Evolutionary conservation across 225 moss, liverwort and hornwort species (phyloP).

Genomic region (Polytrichum commune): DNA sequence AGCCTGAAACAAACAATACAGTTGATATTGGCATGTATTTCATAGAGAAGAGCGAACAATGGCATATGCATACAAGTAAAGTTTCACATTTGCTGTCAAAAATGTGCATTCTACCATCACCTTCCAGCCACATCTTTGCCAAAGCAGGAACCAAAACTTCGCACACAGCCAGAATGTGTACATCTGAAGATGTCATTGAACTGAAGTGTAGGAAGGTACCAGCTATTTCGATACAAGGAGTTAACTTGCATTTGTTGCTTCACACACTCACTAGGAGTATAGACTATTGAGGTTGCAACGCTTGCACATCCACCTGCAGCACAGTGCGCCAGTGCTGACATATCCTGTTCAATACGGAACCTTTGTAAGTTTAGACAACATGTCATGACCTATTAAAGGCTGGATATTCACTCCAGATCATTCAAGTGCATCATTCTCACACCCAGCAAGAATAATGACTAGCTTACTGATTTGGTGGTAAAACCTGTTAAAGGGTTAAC

Average conservation of each 20-base stretch:
- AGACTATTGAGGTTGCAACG: constrained; percentile 59
- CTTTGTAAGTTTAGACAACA: background rate
- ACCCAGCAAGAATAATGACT: too few relatives aligned
- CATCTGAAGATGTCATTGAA: background rate
- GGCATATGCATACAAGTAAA: constrained; percentile 5
- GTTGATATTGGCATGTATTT: too few relatives aligned
- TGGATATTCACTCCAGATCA: too few relatives aligned
- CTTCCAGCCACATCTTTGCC: background rate
- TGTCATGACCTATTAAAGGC: constrained; percentile 6
- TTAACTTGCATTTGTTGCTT: constrained; percentile 76
- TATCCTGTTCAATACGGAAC: constrained; percentile 35
- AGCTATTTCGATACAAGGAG: constrained; percentile 59
- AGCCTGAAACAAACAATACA: constrained; percentile 30
- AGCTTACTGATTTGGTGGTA: too few relatives aligned
- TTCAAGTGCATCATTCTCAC: background rate
- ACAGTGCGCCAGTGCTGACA: constrained; percentile 58
- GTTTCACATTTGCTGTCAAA: background rate
- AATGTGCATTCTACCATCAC: background rate
- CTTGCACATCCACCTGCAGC: constrained; percentile 64
- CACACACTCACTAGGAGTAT: constrained; percentile 61
- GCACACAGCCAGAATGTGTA: too few relatives aligned
- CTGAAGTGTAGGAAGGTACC: constrained; percentile 22
- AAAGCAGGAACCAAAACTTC: too few relatives aligned
- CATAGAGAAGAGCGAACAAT: too few relatives aligned
- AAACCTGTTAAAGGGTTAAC: too few relatives aligned